Evolutionary conservation across 805 yeast genomes (phyloP).

Genomic region (Tetrapisispora phaffii): DNA sequence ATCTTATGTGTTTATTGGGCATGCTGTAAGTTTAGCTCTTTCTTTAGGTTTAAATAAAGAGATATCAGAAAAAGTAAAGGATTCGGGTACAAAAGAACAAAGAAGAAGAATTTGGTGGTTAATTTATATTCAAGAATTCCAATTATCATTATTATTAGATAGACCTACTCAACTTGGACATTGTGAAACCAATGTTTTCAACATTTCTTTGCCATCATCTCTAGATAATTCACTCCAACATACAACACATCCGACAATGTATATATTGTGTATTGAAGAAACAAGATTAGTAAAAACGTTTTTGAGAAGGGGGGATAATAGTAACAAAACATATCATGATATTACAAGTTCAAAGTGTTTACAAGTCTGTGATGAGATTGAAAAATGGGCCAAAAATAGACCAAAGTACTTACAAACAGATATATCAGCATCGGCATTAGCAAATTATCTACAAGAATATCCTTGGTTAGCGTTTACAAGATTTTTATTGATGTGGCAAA

Average conservation of each 20-base stretch:
- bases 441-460: constrained; percentile 39
- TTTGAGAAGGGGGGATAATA: constrained; percentile 18
- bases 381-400: constrained; percentile 32
- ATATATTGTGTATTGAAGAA: constrained; percentile 49
- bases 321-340: neutral
- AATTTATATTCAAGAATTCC: constrained; percentile 50
- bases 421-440: constrained; percentile 24
- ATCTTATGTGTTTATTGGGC: constrained; percentile 58
- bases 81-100: constrained; percentile 34
- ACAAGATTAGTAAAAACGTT: constrained; percentile 34
- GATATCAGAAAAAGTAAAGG: constrained; percentile 14
- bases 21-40: constrained; percentile 57
- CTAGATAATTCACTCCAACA: constrained; percentile 34
- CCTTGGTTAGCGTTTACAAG: constrained; percentile 47
- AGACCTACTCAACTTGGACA: constrained; percentile 34
- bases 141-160: constrained; percentile 55
- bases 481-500: constrained; percentile 49
- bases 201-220: constrained; percentile 35
- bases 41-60: constrained; percentile 55
- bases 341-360: constrained; percentile 26
- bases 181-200: neutral
- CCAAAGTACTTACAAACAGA: constrained; percentile 42
- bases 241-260: constrained; percentile 41
- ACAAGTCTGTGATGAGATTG: constrained; percentile 36
- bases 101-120: constrained; percentile 65